A percentile compares a stretch with the other conserved stretches of the same genome.
Evolutionary conservation across 2,329 filamentous ascomycete genomes (phyloP).

Genomic region (Hymenoscyphus salicellus): DNA sequence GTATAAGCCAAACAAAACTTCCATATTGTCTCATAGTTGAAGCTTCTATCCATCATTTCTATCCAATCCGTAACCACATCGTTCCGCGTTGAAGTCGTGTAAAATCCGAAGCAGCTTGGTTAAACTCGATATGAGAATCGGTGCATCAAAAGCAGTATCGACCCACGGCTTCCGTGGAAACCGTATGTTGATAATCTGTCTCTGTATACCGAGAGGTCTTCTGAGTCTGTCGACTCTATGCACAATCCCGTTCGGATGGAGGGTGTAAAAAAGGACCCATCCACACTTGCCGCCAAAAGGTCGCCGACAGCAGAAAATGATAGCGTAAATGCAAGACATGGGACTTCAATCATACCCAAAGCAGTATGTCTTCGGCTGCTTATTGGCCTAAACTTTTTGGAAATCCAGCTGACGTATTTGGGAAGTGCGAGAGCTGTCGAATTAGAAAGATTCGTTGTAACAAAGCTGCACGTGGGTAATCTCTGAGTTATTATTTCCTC

Average conservation of each 20-base stretch:
- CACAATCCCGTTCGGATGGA: not conserved
- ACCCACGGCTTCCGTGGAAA: not conserved
- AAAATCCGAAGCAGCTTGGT: not conserved
- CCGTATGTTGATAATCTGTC: not conserved
- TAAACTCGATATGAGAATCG: not conserved
- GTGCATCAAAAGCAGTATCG: not conserved
- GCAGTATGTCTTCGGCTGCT: not conserved
- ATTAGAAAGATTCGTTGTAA: conserved; percentile 1
- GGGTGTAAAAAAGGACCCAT: not conserved
- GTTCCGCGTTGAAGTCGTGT: too few species aligned
- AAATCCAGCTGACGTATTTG: not conserved
- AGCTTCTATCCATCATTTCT: not conserved
- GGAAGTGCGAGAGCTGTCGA: conserved; percentile 1
- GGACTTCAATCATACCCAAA: not conserved
- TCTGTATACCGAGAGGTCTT: not conserved
- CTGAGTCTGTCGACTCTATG: not conserved
- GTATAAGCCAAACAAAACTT: not conserved
- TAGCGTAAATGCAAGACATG: not conserved
- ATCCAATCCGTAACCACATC: not conserved
- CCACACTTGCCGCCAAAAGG: not conserved
- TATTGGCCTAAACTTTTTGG: not conserved
- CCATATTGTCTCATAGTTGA: not conserved
- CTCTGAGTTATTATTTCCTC: too few species aligned
- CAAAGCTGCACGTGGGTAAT: not conserved
- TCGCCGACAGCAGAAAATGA: not conserved